Evolutionary conservation across 805 yeast genomes (phyloP).

Genomic region (Kregervanrija fluxuum): DNA sequence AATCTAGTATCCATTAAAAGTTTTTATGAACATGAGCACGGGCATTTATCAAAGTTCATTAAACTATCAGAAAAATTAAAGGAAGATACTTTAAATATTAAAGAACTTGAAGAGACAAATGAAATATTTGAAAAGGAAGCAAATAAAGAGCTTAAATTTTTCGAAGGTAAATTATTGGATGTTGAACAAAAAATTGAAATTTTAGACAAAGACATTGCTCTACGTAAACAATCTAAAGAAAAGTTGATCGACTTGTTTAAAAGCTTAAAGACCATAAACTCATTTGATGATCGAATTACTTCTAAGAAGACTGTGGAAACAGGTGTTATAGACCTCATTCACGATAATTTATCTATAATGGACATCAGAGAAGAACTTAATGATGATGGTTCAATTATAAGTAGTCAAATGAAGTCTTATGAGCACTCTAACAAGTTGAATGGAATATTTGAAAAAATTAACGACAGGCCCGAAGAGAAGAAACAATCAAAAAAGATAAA

Average conservation of each 20-base stretch:
- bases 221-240: slow-evolving; percentile 23
- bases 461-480: not conserved
- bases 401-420: slow-evolving; percentile 34
- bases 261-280: slow-evolving; percentile 15
- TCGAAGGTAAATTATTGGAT: slow-evolving; percentile 8
- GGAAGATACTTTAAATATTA: slow-evolving; percentile 6
- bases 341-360: slow-evolving; percentile 57
- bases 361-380: slow-evolving; percentile 82
- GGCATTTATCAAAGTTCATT: slow-evolving; percentile 14
- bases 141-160: slow-evolving; percentile 13
- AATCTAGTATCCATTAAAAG: slow-evolving; percentile 21
- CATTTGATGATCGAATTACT: slow-evolving; percentile 25
- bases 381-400: slow-evolving; percentile 68
- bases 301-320: slow-evolving; percentile 12
- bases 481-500: too few relatives aligned
- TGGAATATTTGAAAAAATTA: not conserved
- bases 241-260: slow-evolving; percentile 24
- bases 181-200: slow-evolving; percentile 10
- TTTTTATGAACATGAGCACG: slow-evolving; percentile 21
- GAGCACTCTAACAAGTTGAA: slow-evolving; percentile 4
- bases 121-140: slow-evolving; percentile 17
- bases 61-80: slow-evolving; percentile 11
- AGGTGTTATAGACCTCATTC: slow-evolving; percentile 10
- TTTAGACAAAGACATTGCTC: slow-evolving; percentile 31
- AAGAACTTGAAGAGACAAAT: slow-evolving; percentile 11